Conservation (phyloP, 2,329 filamentous ascomycete species). For the Cytospora schulzeri region DNA sequence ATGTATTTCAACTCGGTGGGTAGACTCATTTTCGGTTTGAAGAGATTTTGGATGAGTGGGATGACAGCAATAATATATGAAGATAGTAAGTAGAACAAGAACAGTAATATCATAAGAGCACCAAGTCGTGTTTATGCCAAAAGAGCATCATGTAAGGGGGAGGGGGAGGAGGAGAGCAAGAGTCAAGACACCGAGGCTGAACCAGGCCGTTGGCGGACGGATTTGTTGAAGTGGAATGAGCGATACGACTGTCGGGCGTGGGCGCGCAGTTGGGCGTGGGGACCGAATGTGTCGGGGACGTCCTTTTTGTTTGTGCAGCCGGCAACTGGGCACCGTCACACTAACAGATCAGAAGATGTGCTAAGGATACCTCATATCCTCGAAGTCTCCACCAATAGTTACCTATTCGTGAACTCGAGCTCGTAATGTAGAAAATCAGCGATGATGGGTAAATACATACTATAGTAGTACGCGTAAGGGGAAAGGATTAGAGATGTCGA, state of each 20-base stretch:
- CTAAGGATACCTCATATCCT: neutral
- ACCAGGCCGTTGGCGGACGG: conserved; percentile 4
- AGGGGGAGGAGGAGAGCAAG: neutral
- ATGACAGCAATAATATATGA: conserved; percentile 20
- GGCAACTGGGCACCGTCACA: neutral
- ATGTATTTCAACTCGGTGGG: conserved; percentile 58
- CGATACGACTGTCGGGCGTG: neutral
- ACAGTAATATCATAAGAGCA: conserved; percentile 24
- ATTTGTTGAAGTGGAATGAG: conserved; percentile 8
- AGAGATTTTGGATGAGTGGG: conserved; percentile 16
- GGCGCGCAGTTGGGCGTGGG: conserved; percentile 1
- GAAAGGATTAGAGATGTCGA: neutral
- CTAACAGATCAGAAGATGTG: neutral
- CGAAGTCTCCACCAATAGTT: neutral
- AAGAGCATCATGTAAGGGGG: conserved; percentile 4
- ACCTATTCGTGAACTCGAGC: neutral
- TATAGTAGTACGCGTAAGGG: neutral
- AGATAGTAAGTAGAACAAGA: conserved; percentile 22
- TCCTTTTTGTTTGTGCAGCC: neutral
- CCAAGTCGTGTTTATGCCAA: conserved; percentile 6
- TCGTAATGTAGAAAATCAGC: neutral
- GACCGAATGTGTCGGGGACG: neutral
- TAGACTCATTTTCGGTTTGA: conserved; percentile 32
- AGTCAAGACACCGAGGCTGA: conserved; percentile 8
- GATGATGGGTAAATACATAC: neutral